Conservation (phyloP, 768 basidiomycete genomes). For the Lactarius hengduanensis region DNA sequence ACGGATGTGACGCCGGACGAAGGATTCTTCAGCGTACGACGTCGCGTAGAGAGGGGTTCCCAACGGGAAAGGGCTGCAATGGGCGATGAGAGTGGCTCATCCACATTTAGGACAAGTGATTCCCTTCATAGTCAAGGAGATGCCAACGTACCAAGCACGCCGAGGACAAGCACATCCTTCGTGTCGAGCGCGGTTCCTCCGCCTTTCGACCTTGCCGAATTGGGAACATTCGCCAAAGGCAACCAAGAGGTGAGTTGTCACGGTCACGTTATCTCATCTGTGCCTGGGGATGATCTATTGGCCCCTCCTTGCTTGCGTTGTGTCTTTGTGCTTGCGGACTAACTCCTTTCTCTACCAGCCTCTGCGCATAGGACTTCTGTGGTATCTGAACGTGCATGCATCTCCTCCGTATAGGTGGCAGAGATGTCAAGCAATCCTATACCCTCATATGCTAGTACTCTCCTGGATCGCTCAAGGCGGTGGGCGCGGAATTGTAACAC, state of each 20-base stretch:
- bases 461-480: slow-evolving; percentile 87
- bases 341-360: slow-evolving; percentile 51
- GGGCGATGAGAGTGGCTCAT: slow-evolving; percentile 8
- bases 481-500: slow-evolving; percentile 78
- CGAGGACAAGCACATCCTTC: slow-evolving; percentile 28
- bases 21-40: slow-evolving; percentile 53
- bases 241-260: slow-evolving; percentile 45
- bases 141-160: slow-evolving; percentile 34
- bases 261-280: slow-evolving; percentile 11
- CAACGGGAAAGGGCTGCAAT: slow-evolving; percentile 30
- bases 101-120: slow-evolving; percentile 20
- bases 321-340: slow-evolving; percentile 24
- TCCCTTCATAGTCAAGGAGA: slow-evolving; percentile 15
- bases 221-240: slow-evolving; percentile 43
- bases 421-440: slow-evolving; percentile 78
- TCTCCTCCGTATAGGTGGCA: slow-evolving; percentile 75
- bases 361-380: slow-evolving; percentile 77
- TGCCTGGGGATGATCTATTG: slow-evolving; percentile 8
- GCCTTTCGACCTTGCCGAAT: slow-evolving; percentile 48
- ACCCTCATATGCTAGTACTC: slow-evolving; percentile 79
- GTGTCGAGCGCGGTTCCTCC: slow-evolving; percentile 41
- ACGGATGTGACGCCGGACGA: slow-evolving; percentile 33
- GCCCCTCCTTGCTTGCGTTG: slow-evolving; percentile 4
- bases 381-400: slow-evolving; percentile 93
- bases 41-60: slow-evolving; percentile 41